A percentile compares a stretch with the other conserved stretches of the same genome.
phyloP scores from a whole-genome alignment of 2,329 filamentous ascomycete species.

The Setomelanomma holmii region DNA sequence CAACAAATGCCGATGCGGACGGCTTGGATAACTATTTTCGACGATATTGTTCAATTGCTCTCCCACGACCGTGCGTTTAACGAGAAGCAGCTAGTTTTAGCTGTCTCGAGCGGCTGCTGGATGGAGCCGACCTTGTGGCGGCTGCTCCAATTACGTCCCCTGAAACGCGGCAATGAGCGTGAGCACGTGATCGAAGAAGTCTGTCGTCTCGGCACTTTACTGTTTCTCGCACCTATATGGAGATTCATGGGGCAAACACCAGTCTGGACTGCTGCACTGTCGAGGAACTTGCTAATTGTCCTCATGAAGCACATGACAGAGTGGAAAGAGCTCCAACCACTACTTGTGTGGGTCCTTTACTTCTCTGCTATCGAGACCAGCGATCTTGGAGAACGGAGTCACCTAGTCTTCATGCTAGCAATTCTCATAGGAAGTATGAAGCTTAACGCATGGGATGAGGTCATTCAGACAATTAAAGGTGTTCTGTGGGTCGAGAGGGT shows the following conservation, averaged over 20 bases:
- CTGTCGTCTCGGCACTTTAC: slow-evolving; percentile 36
- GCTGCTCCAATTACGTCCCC: slow-evolving; percentile 32
- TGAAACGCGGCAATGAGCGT: slow-evolving; percentile 15
- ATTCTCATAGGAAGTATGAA: slow-evolving; percentile 32
- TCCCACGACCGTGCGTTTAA: slow-evolving; percentile 33
- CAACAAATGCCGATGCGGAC: slow-evolving; percentile 46
- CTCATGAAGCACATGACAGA: slow-evolving; percentile 30
- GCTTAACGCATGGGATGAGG: slow-evolving; percentile 26
- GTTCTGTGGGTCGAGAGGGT: slow-evolving; percentile 42
- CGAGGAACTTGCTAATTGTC: slow-evolving; percentile 27
- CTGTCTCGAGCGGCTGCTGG: slow-evolving; percentile 35
- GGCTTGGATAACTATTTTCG: slow-evolving; percentile 39
- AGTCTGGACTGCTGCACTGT: slow-evolving; percentile 32
- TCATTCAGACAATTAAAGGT: slow-evolving; percentile 33
- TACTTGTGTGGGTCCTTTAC: slow-evolving; percentile 36
- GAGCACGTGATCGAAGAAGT: slow-evolving; percentile 38
- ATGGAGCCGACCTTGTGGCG: slow-evolving; percentile 36
- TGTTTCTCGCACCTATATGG: slow-evolving; percentile 39
- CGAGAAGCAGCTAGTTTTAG: slow-evolving; percentile 28
- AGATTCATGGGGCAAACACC: slow-evolving; percentile 31
- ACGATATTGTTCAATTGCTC: slow-evolving; percentile 34
- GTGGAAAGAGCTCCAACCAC: slow-evolving; percentile 37
- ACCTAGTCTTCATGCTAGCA: slow-evolving; percentile 36
- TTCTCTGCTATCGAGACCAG: slow-evolving; percentile 36
- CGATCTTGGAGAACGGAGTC: slow-evolving; percentile 30